Conservation (phyloP, 306 rosid genomes). For the Mimosa pudica region DNA sequence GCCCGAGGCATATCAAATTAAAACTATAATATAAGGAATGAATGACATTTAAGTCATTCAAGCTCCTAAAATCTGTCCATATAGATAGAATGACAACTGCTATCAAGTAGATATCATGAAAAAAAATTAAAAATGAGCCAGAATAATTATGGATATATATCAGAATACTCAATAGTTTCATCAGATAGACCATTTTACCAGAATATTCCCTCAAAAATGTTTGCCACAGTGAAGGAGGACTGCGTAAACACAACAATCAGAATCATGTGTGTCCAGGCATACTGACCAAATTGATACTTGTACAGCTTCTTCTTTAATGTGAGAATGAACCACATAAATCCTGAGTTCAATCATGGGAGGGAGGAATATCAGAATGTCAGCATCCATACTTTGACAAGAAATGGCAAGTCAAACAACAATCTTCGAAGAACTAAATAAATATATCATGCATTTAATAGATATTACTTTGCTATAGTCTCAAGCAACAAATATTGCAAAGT, state of each 20-base stretch:
- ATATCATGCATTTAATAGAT: constrained; percentile 32
- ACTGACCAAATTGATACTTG: constrained; percentile 99
- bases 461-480: constrained; percentile 28
- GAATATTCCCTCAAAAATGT: constrained; percentile 96
- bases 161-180: constrained; percentile 1
- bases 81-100: not conserved
- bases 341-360: constrained; percentile 52
- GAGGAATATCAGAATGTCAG: constrained; percentile 35
- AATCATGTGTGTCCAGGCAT: constrained; percentile 99
- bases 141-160: not conserved
- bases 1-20: not conserved
- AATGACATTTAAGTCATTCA: not conserved
- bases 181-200: constrained; percentile 39
- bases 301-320: constrained; percentile 97
- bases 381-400: constrained; percentile 20
- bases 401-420: constrained; percentile 24
- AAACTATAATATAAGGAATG: not conserved
- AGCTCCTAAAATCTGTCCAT: not conserved
- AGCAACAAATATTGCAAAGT: constrained; percentile 29
- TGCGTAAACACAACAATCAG: constrained; percentile 91
- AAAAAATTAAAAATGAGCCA: not conserved
- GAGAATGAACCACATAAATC: constrained; percentile 99
- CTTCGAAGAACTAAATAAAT: constrained; percentile 13
- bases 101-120: not conserved
- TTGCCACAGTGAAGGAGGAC: constrained; percentile 96